Percentiles rank a stretch among this genome's conserved stretches.
phyloP scores from a whole-genome alignment of 2,329 filamentous ascomycete genomes.

The Colletotrichum liriopes region DNA sequence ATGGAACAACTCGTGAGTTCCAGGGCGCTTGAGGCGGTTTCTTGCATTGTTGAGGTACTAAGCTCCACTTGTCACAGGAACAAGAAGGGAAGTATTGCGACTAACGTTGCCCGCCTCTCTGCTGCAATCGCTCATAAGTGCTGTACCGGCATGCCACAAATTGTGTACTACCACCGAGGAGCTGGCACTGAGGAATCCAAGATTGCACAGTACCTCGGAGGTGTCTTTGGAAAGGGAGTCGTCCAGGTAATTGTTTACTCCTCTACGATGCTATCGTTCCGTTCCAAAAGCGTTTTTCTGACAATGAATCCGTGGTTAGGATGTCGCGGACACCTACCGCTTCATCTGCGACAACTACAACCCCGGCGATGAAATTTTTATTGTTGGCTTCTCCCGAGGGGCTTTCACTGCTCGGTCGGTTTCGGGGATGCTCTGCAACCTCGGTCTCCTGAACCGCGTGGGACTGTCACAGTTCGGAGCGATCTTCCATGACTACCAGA shows the following conservation, averaged over 20 bases:
- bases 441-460: constrained; percentile 41
- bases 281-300: neutral
- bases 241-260: constrained; percentile 30
- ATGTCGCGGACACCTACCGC: constrained; percentile 55
- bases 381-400: constrained; percentile 55
- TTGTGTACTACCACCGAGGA: constrained; percentile 57
- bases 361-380: constrained; percentile 53
- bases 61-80: neutral
- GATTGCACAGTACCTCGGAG: constrained; percentile 46
- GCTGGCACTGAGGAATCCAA: constrained; percentile 50
- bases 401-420: constrained; percentile 57
- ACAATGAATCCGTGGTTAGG: constrained; percentile 39
- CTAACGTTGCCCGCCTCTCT: constrained; percentile 54
- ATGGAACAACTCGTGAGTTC: constrained; percentile 50
- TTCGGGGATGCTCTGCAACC: constrained; percentile 46
- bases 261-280: neutral
- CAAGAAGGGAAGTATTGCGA: constrained; percentile 36
- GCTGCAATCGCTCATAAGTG: constrained; percentile 50
- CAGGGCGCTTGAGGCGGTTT: neutral
- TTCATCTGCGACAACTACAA: constrained; percentile 56
- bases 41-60: neutral
- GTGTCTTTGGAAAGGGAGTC: constrained; percentile 48
- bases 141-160: constrained; percentile 51
- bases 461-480: constrained; percentile 37
- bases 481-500: constrained; percentile 44